Evolutionary conservation across 176 grass and related monocot genomes (phyloP).

Genomic region (Coix lacrymajobi): DNA sequence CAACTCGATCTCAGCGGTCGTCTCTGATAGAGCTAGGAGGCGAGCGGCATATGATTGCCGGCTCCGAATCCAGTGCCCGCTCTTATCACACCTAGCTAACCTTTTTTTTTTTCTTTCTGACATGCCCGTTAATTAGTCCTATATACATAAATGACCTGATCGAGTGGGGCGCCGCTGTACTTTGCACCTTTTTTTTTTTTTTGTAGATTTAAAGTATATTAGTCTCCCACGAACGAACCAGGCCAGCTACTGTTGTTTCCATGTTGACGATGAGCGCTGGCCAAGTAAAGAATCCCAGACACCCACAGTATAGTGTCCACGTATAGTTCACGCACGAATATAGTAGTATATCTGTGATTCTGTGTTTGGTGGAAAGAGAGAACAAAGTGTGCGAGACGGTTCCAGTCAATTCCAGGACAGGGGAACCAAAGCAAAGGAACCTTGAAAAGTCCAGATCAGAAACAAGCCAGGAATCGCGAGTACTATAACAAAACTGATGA

Average conservation of each 20-base stretch:
- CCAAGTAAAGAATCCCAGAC: not conserved
- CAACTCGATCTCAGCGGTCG: not conserved
- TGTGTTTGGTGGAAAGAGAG: not conserved
- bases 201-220: not conserved
- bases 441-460: not conserved
- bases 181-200: too few species aligned
- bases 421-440: not conserved
- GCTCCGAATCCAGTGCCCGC: not conserved
- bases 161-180: not conserved
- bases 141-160: not conserved
- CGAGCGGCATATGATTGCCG: constrained; percentile 8
- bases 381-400: not conserved
- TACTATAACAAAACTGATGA: not conserved
- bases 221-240: not conserved
- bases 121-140: not conserved
- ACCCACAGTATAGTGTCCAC: not conserved
- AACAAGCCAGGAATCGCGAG: not conserved
- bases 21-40: not conserved
- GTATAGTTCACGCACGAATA: not conserved
- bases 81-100: not conserved
- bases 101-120: not conserved
- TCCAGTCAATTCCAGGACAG: not conserved
- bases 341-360: not conserved
- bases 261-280: not conserved
- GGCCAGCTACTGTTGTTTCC: not conserved